phyloP scores from a whole-genome alignment of 2,329 filamentous ascomycete genomes.

The Drechslera avenae region DNA sequence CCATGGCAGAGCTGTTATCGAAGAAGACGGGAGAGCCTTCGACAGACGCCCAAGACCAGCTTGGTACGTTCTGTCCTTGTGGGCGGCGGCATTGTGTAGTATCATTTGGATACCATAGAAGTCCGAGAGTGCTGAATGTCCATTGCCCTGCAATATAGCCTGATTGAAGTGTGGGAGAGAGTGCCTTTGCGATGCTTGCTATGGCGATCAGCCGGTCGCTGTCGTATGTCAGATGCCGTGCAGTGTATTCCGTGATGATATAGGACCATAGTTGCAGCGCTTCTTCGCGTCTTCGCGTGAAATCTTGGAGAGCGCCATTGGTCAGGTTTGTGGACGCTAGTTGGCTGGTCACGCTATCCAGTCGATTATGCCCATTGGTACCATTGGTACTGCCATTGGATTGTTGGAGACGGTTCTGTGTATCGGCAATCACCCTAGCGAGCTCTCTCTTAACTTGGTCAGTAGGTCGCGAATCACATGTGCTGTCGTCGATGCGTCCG shows the following conservation, averaged over 20 bases:
- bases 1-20: conserved; percentile 45
- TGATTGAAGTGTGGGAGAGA: conserved; percentile 32
- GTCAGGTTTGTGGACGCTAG: conserved; percentile 35
- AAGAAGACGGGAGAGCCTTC: conserved; percentile 45
- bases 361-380: conserved; percentile 16
- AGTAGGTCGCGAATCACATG: conserved; percentile 40
- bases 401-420: conserved; percentile 12
- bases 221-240: conserved; percentile 42
- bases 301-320: conserved; percentile 22
- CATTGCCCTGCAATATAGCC: conserved; percentile 47
- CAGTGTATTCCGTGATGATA: conserved; percentile 45
- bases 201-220: conserved; percentile 41
- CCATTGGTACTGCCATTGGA: conserved; percentile 14
- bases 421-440: conserved; percentile 30
- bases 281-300: conserved; percentile 32
- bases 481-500: conserved; percentile 38
- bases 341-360: conserved; percentile 38
- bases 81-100: conserved; percentile 33
- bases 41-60: conserved; percentile 46
- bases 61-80: conserved; percentile 33
- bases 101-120: conserved; percentile 46
- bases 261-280: conserved; percentile 44
- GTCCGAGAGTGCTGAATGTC: conserved; percentile 42
- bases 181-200: conserved; percentile 37
- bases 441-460: conserved; percentile 45